These are phyloP conservation scores for Neurospora discreta DNA, from an alignment of 495 filamentous ascomycete genomes.

Conservation along the genomic window DNA sequence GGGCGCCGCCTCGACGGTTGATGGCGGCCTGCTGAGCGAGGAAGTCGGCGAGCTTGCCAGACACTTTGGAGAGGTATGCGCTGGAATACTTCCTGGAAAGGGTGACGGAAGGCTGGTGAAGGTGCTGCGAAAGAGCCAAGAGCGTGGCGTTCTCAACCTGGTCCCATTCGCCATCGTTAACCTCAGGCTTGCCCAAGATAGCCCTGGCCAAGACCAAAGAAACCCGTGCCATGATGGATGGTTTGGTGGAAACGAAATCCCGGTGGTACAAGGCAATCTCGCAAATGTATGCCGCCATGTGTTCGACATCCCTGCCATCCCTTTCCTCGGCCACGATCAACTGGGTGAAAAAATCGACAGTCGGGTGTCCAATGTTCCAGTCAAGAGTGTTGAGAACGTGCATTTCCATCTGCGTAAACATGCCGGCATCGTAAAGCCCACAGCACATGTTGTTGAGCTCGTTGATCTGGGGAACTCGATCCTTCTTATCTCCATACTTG, in stretches of 20 bases:
- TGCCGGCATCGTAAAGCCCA: constrained; percentile 93
- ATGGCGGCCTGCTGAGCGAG: constrained; percentile 72
- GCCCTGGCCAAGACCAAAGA: constrained; percentile 77
- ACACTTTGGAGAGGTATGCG: constrained; percentile 68
- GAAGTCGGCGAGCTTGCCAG: constrained; percentile 73
- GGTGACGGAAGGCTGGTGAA: constrained; percentile 78
- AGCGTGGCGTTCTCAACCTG: constrained; percentile 68
- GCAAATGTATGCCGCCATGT: constrained; percentile 86
- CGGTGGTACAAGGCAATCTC: constrained; percentile 93
- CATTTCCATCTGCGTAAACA: constrained; percentile 99
- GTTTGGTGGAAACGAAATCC: constrained; percentile 84
- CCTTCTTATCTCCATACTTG: constrained; percentile 98
- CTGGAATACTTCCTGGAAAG: constrained; percentile 82
- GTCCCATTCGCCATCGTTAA: constrained; percentile 67
- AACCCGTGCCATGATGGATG: constrained; percentile 81
- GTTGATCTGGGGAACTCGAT: constrained; percentile 86
- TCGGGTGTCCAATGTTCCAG: constrained; percentile 93
- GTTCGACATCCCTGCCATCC: constrained; percentile 79
- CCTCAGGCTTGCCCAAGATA: constrained; percentile 70
- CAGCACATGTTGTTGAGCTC: constrained; percentile 99
- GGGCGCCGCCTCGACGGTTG: constrained; percentile 40
- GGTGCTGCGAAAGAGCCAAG: constrained; percentile 73
- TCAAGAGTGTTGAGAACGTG: constrained; percentile 96
- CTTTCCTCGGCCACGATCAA: constrained; percentile 54
- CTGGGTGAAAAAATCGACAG: constrained; percentile 85